phyloP scores from a whole-genome alignment of 345 rosid species.

The Brassica cretica region DNA sequence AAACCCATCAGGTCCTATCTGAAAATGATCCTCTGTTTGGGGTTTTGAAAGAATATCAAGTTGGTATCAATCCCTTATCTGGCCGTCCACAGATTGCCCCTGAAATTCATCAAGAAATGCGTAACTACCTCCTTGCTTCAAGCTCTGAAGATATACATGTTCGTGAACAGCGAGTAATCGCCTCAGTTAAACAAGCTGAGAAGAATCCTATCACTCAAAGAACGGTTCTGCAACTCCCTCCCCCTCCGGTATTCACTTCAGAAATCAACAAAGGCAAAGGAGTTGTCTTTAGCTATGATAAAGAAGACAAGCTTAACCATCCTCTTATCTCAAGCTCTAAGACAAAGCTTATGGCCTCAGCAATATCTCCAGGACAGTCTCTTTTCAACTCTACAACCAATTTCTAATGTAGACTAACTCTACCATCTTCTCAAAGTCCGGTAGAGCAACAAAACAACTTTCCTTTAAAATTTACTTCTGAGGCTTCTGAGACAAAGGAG shows the following conservation, averaged over 20 bases:
- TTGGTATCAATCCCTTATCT: not conserved
- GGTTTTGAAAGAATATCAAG: not conserved
- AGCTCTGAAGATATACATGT: not conserved
- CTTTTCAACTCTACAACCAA: too few species aligned
- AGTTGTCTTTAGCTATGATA: too few species aligned
- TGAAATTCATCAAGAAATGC: not conserved
- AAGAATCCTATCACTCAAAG: not conserved
- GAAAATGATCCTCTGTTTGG: not conserved
- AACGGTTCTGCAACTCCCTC: not conserved
- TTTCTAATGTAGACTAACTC: too few species aligned
- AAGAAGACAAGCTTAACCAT: too few species aligned
- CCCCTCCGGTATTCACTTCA: not conserved
- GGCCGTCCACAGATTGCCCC: not conserved
- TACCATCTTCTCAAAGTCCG: too few species aligned
- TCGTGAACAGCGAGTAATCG: not conserved
- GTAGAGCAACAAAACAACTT: too few species aligned
- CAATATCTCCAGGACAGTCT: too few species aligned
- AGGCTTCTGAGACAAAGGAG: too few species aligned
- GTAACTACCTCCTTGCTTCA: not conserved
- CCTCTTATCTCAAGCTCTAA: too few species aligned
- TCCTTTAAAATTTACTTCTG: too few species aligned
- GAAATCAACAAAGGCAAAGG: not conserved
- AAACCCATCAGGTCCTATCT: not conserved
- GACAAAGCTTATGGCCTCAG: too few species aligned
- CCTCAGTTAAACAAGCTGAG: not conserved